These are phyloP conservation scores for Solanum chiquidenum DNA, from an alignment of 257 asterid genomes.

Conservation along the genomic window DNA sequence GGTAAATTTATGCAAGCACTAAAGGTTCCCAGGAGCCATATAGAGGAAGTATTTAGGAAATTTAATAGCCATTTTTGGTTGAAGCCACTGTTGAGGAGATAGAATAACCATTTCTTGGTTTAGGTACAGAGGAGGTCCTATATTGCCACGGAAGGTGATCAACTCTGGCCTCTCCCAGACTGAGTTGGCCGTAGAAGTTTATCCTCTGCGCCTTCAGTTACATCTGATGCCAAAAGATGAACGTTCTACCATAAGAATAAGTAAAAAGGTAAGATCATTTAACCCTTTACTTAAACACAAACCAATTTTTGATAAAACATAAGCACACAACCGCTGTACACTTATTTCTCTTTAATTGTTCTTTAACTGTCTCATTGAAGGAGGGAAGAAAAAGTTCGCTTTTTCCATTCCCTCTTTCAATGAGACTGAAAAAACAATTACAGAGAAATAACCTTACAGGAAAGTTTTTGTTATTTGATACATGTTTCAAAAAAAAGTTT, in stretches of 20 bases:
- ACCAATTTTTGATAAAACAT: background rate
- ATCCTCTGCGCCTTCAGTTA: constrained; percentile 89
- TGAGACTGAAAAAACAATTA: background rate
- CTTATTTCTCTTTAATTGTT: background rate
- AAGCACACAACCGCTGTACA: background rate
- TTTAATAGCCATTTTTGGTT: background rate
- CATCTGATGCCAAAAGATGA: constrained; percentile 90
- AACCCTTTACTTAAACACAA: background rate
- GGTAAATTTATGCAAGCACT: background rate
- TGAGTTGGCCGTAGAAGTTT: constrained; percentile 95
- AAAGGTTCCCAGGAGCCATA: background rate
- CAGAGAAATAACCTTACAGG: background rate
- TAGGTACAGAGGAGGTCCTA: constrained; percentile 99
- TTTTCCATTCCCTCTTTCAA: background rate
- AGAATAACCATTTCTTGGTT: constrained; percentile 22
- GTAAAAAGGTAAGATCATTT: constrained; percentile 68
- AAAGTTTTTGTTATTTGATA: background rate
- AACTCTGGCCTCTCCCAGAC: constrained; percentile 85
- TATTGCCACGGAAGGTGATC: constrained; percentile 83
- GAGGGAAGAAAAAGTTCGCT: background rate
- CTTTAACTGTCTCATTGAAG: background rate
- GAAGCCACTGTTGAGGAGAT: constrained; percentile 1
- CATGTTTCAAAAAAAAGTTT: background rate
- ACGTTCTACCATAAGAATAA: constrained; percentile 67
- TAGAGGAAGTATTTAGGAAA: background rate